Evolutionary conservation across 441 rosid species (phyloP), one percentile per base, ranked within the genome.

Genomic region (Euphorbia neoarborescens): DNA sequence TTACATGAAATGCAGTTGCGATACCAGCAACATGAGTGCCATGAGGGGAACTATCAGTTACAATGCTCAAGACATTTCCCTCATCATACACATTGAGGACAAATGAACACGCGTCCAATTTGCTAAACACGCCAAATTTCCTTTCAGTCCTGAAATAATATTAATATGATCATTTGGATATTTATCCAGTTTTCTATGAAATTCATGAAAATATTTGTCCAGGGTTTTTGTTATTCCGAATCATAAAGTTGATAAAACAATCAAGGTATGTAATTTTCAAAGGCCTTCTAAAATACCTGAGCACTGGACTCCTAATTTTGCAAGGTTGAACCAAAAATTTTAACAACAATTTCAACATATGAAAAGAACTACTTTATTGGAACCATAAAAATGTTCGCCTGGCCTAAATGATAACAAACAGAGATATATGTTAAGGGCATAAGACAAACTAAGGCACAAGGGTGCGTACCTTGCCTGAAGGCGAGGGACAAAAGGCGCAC

Each of bases 11-110:
- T 68, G 97, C 97, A 77, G 97, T 78, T 66, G 98, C 97, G 80
- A 92, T 92, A 78, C 98, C 96, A 79, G 99, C 89, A 79, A 94
- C 99, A 88, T 94, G 99, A 82, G 99, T 94, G 38, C 93, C 98
- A 61, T 94, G 98, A 69, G 97, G 93, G 71, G 98, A 90, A 81
- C 90, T n/a, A 83, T 95, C 98, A 2, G 97, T 95, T 62, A 95
- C 98, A 42, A 95, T 87, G 69, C 98, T 92, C 72, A 95, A 81
- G 73, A 88, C 75, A 68, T 90, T 92, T 64, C 98, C 97, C 69
- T 90, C 93, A 74, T 84, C 87, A 69, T 88, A 95, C 65, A 95
- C 84, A 77, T 92, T 95, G 67, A 79, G 85, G 71, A 89, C 97
- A 80, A 87, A 85, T 70, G 98, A 76, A 80, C 98, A 95, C 30